phyloP scores from a whole-genome alignment of 768 basidiomycete genomes.

The Termitomyces sp. region DNA sequence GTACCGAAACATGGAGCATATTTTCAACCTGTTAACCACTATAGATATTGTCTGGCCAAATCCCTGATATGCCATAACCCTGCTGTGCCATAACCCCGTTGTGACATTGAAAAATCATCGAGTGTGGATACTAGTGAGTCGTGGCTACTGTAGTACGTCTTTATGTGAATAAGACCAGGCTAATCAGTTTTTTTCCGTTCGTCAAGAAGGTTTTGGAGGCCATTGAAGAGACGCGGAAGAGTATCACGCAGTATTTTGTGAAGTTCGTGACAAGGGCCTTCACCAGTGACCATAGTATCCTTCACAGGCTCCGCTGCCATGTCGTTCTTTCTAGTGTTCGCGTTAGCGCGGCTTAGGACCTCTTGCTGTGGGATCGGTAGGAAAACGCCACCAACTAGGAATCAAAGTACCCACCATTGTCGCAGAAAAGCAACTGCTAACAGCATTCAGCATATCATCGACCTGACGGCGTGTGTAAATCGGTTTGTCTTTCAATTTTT shows the following conservation, averaged over 20 bases:
- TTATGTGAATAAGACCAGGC: background rate
- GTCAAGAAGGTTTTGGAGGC: conserved; percentile 7
- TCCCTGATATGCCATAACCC: no score
- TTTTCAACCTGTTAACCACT: no score
- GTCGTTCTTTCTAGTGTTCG: background rate
- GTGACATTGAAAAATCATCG: background rate
- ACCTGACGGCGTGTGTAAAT: conserved; percentile 11
- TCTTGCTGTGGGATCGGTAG: background rate
- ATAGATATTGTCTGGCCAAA: no score
- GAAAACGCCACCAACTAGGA: background rate
- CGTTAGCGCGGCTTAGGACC: conserved; percentile 6
- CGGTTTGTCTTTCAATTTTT: conserved; percentile 10
- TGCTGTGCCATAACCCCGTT: no score
- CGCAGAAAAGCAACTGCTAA: conserved; percentile 8
- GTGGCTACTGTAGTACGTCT: no score
- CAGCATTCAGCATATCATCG: conserved; percentile 11
- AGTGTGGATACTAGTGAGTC: background rate
- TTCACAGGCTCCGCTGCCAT: background rate
- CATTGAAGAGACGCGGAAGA: conserved; percentile 4
- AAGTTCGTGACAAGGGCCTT: background rate
- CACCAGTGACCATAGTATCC: background rate
- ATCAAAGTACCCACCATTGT: conserved; percentile 5
- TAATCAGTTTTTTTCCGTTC: conserved; percentile 4
- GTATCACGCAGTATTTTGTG: conserved; percentile 1
- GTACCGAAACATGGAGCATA: no score